Base-by-base conservation (phyloP, 75 land plant species). In the Pinus albicaulis region DNA sequence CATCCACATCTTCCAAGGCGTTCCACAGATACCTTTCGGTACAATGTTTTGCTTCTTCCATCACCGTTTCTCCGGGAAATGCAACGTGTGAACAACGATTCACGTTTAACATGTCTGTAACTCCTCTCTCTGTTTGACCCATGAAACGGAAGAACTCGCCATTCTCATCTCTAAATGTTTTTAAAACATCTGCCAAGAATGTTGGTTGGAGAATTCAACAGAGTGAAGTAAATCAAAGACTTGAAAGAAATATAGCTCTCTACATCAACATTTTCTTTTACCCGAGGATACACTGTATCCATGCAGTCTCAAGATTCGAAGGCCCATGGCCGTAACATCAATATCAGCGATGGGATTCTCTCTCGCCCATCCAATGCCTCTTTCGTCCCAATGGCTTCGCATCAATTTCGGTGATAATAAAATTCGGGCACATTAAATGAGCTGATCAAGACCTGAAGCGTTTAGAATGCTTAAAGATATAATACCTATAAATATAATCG, bases 291-390 rank as follows among this genome's bases (percentile, higher is more conserved):
- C 81, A 20, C 41, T 6, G 63, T 81, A 81, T 14, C 82, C 82
- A 53, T 77, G 74, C 7, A 76, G 24, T 28, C 82, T 48, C 23
- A 81, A 16, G 20, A 81, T 55, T 38, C 82, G 59, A 57, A 81
- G 58, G 3, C 65, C 81, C 80, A 77, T 81, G 79, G 59, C 62
- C 0, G 82, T 69, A 41, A 78, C 84, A 41, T 82, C 84, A 59
- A 82, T 63, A 26, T 82, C 84, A 17, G 56, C 48, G 7, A 82
- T 62, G 12, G 56, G 44, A 53, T 52, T 71, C 19, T 82, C 75
- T 52, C 83, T 65, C 11, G 66, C 83, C 82, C 84, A 80, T 24
- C 73, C 83, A 8, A 82, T 74, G 25, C 84, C 84, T 20, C 48
- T 57, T 24, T 74, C 82, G 26, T 61, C 65, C 84, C 84, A 82